Evolutionary conservation across 192 early-diverging fungal genomes (phyloP).

Genomic region (Umbelopsis ramanniana): DNA sequence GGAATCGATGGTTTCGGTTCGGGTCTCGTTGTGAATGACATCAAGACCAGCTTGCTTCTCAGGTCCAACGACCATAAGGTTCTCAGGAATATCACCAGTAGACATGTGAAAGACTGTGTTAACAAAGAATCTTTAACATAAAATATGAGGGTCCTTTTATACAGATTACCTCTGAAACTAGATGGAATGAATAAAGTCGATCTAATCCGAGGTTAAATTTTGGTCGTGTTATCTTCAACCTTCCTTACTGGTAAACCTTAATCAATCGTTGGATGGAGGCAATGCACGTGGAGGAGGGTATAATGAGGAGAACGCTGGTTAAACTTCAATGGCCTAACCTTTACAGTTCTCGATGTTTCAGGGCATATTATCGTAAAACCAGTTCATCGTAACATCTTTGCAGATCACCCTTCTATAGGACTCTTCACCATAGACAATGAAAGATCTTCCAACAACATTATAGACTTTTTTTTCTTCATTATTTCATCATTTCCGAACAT

Average conservation of each 20-base stretch:
- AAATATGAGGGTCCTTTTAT: neutral
- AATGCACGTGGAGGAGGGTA: too few species aligned
- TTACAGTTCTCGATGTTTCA: too few species aligned
- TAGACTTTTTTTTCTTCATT: too few species aligned
- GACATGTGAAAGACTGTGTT: neutral
- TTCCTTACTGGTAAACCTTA: conserved; percentile 3
- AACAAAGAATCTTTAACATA: neutral
- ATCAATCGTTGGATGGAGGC: neutral
- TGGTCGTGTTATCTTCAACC: neutral
- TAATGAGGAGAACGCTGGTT: neutral
- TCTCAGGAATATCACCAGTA: neutral
- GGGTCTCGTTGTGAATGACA: neutral
- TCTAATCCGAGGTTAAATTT: too few species aligned
- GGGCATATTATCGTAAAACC: too few species aligned
- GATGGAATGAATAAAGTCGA: neutral
- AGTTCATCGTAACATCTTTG: too few species aligned
- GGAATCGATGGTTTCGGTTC: conserved; percentile 8
- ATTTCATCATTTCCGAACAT: too few species aligned
- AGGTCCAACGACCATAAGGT: neutral
- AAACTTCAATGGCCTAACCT: too few species aligned
- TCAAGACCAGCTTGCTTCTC: neutral
- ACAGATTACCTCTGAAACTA: neutral
- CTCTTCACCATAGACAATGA: too few species aligned
- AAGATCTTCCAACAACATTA: too few species aligned
- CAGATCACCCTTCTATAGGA: too few species aligned